phyloP scores from a whole-genome alignment of 345 rosid genomes.

The Pugionium cornutum region DNA sequence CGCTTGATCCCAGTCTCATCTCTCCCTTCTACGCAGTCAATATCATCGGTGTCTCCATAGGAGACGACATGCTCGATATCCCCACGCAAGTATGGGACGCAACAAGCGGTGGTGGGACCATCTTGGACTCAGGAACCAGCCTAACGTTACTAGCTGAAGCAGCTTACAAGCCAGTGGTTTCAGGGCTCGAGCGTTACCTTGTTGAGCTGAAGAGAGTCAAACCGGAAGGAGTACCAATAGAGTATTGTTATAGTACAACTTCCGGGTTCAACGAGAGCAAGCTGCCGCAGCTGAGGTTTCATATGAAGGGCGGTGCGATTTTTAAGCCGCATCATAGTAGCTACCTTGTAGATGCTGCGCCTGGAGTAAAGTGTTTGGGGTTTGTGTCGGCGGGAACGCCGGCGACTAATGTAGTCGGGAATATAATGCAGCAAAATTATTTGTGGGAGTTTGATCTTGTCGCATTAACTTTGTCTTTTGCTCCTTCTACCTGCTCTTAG shows the following conservation, averaged over 20 bases:
- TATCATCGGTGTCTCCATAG: conserved; percentile 50
- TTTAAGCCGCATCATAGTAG: conserved; percentile 57
- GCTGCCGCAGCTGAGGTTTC: conserved; percentile 51
- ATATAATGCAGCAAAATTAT: conserved; percentile 67
- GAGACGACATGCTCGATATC: conserved; percentile 43
- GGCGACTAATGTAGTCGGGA: conserved; percentile 45
- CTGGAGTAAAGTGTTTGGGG: conserved; percentile 52
- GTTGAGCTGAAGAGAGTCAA: conserved; percentile 35
- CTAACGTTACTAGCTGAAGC: conserved; percentile 44
- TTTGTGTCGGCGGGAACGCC: conserved; percentile 39
- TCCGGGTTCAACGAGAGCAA: conserved; percentile 34
- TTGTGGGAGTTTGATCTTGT: conserved; percentile 61
- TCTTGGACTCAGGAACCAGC: conserved; percentile 64
- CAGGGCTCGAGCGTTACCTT: conserved; percentile 37
- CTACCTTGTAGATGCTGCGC: conserved; percentile 47
- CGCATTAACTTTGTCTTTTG: conserved; percentile 49
- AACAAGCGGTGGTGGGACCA: conserved; percentile 46
- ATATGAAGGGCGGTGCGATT: conserved; percentile 52
- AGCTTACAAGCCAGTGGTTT: conserved; percentile 47
- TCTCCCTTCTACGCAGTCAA: conserved; percentile 53
- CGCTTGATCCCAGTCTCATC: conserved; percentile 45
- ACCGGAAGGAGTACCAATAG: conserved; percentile 43
- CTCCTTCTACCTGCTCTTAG: conserved; percentile 57
- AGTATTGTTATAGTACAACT: conserved; percentile 49
- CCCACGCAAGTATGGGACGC: conserved; percentile 53